Conservation (phyloP, 2,329 filamentous ascomycete species). For the Penicillium janthinellum region DNA sequence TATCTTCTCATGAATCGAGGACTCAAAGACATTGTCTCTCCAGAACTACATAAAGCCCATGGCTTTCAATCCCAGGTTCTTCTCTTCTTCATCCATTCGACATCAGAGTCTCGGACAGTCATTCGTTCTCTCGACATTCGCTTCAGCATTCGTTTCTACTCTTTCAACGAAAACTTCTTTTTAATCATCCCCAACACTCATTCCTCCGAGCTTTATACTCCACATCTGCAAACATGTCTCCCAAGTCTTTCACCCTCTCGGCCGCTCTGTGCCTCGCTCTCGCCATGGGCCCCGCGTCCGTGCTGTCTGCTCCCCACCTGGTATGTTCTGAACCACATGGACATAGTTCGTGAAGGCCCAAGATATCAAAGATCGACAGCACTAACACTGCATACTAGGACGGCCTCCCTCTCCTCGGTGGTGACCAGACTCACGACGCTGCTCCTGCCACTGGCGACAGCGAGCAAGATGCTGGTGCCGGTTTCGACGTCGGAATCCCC, state of each 20-base stretch:
- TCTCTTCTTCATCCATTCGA: slow-evolving; percentile 20
- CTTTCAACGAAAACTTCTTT: slow-evolving; percentile 11
- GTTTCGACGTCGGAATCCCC: slow-evolving; percentile 27
- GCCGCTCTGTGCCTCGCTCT: slow-evolving; percentile 36
- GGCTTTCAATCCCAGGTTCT: neutral
- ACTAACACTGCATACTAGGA: slow-evolving; percentile 13
- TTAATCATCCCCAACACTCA: slow-evolving; percentile 5
- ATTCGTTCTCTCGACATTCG: slow-evolving; percentile 20
- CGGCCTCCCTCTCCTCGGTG: slow-evolving; percentile 15
- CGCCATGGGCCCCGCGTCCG: slow-evolving; percentile 30
- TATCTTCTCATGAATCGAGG: slow-evolving; percentile 14
- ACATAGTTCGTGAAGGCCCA: neutral
- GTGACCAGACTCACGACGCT: slow-evolving; percentile 3
- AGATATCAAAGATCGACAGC: neutral
- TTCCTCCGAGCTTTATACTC: slow-evolving; percentile 15
- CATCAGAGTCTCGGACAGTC: slow-evolving; percentile 24
- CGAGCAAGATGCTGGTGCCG: slow-evolving; percentile 23
- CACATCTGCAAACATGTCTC: slow-evolving; percentile 23
- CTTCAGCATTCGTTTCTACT: slow-evolving; percentile 15
- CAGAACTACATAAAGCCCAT: slow-evolving; percentile 28
- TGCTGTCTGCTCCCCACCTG: slow-evolving; percentile 33
- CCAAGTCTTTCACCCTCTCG: slow-evolving; percentile 29
- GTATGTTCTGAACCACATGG: slow-evolving; percentile 20
- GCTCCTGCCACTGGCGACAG: slow-evolving; percentile 20
- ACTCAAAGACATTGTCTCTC: neutral